phyloP scores from a whole-genome alignment of 495 filamentous ascomycete genomes.

The Apodospora peruviana region DNA sequence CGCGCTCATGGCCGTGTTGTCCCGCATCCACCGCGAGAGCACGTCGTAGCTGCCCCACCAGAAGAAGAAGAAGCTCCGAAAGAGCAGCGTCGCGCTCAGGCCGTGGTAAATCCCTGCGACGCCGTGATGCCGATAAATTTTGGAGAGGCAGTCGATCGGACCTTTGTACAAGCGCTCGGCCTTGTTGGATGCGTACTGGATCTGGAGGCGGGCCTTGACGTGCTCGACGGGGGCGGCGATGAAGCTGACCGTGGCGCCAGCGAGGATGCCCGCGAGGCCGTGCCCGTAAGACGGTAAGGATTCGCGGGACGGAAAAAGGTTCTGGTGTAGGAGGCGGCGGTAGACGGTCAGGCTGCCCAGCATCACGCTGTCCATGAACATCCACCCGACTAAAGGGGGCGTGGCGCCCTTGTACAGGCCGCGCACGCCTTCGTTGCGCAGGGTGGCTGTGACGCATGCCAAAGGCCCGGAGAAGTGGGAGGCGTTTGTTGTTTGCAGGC shows the following conservation, averaged over 20 bases:
- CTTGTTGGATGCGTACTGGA: conserved; percentile 80
- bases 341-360: conserved; percentile 88
- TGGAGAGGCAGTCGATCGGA: conserved; percentile 73
- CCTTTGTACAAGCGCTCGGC: conserved; percentile 71
- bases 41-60: conserved; percentile 95
- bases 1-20: conserved; percentile 63
- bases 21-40: conserved; percentile 60
- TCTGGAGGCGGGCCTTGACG: conserved; percentile 87
- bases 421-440: conserved; percentile 70
- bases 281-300: conserved; percentile 70
- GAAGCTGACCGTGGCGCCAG: conserved; percentile 84
- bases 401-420: conserved; percentile 90
- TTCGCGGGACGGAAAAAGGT: conserved; percentile 66
- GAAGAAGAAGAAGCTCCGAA: conserved; percentile 91
- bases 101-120: conserved; percentile 79
- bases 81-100: conserved; percentile 75
- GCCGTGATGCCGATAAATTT: conserved; percentile 65
- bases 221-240: conserved; percentile 94
- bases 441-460: conserved; percentile 76
- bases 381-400: conserved; percentile 90
- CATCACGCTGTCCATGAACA: conserved; percentile 97
- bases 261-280: conserved; percentile 78
- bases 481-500: conserved; percentile 78
- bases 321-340: conserved; percentile 69
- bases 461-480: conserved; percentile 77